These are phyloP conservation scores for Emmonsia crescens DNA, from an alignment of 2,329 filamentous ascomycete genomes.

Conservation along the genomic window DNA sequence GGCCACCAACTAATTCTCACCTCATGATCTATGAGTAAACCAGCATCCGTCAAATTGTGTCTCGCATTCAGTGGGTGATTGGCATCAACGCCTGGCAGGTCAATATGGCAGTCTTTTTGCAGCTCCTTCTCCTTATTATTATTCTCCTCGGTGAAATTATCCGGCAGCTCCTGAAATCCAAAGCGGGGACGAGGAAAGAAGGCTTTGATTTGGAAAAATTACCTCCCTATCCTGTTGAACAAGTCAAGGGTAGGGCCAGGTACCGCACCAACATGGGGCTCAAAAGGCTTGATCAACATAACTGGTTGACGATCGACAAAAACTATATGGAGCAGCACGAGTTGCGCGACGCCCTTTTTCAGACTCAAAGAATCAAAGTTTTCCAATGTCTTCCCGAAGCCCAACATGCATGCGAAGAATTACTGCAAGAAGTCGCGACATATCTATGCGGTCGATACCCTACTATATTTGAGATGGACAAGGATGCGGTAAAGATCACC, in stretches of 20 bases:
- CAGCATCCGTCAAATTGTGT: background rate
- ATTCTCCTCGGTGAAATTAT: conserved; percentile 18
- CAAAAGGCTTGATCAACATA: conserved; percentile 33
- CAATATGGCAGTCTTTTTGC: background rate
- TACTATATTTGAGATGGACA: conserved; percentile 31
- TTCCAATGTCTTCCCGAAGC: conserved; percentile 37
- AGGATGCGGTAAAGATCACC: conserved; percentile 25
- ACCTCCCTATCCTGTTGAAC: conserved; percentile 28
- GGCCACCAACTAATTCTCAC: background rate
- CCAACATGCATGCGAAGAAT: conserved; percentile 37
- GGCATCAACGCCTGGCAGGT: background rate
- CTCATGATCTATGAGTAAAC: background rate
- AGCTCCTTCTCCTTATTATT: conserved; percentile 6
- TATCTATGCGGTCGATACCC: conserved; percentile 38
- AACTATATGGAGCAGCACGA: conserved; percentile 36
- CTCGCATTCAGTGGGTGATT: background rate
- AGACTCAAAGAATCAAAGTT: conserved; percentile 30
- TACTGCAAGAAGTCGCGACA: conserved; percentile 35
- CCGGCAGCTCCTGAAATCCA: conserved; percentile 14
- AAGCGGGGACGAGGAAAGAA: conserved; percentile 3
- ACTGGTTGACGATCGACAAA: conserved; percentile 41
- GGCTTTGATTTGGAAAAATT: conserved; percentile 22
- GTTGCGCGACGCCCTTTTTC: conserved; percentile 33
- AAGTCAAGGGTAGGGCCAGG: conserved; percentile 29
- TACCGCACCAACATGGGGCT: conserved; percentile 40